Conservation (phyloP, 768 basidiomycete genomes). For the Leccinum fibrillosum region DNA sequence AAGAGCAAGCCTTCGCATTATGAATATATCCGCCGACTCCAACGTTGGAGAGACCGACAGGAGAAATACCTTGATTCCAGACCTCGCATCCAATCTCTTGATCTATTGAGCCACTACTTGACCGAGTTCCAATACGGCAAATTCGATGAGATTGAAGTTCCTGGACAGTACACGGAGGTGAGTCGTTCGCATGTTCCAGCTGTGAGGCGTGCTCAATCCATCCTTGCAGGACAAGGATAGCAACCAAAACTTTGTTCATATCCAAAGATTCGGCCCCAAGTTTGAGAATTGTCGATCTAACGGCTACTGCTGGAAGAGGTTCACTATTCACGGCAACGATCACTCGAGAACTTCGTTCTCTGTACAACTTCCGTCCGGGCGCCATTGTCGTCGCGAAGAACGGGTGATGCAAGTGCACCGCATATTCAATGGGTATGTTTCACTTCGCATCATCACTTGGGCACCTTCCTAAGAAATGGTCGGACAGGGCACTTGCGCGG, state of each 20-base stretch:
- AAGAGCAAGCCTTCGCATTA: conserved; percentile 71
- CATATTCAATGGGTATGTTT: conserved; percentile 83
- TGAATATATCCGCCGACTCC: conserved; percentile 88
- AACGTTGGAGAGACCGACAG: conserved; percentile 89
- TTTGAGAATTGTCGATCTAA: conserved; percentile 88
- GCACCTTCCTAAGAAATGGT: not conserved
- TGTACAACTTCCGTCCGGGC: conserved; percentile 82
- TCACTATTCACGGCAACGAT: conserved; percentile 88
- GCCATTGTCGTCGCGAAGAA: conserved; percentile 90
- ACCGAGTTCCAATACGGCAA: conserved; percentile 98
- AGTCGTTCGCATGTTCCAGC: conserved; percentile 10
- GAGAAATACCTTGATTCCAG: conserved; percentile 80
- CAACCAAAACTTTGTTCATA: conserved; percentile 85
- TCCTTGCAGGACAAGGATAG: conserved; percentile 82
- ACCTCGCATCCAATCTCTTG: conserved; percentile 80
- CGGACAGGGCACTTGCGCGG: conserved; percentile 68
- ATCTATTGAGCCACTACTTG: conserved; percentile 85
- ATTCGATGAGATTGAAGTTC: conserved; percentile 96
- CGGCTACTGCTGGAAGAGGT: conserved; percentile 84
- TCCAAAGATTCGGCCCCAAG: conserved; percentile 86
- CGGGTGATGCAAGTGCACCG: conserved; percentile 88
- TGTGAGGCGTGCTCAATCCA: conserved; percentile 1
- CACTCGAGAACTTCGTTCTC: conserved; percentile 87
- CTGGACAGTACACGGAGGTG: conserved; percentile 98
- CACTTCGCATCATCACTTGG: not conserved